A percentile compares a stretch with the other conserved stretches of the same genome.
phyloP scores from a whole-genome alignment of 2,329 filamentous ascomycete species.

The Paraconiothyrium brasiliense region DNA sequence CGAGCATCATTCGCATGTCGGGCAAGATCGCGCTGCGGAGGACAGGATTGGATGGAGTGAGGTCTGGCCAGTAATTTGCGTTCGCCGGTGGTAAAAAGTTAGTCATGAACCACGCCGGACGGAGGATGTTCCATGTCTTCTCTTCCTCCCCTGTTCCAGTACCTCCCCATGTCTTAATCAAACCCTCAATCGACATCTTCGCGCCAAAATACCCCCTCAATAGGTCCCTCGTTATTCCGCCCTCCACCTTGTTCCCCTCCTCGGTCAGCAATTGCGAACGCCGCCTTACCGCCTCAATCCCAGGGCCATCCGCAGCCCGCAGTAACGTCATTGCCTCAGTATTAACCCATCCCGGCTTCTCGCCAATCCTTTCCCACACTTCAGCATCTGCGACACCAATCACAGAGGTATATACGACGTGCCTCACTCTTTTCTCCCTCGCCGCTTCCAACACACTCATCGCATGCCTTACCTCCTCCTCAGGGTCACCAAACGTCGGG shows the following conservation, averaged over 20 bases:
- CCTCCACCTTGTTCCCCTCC: not conserved
- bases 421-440: not conserved
- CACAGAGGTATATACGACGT: slow-evolving; percentile 1
- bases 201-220: slow-evolving; percentile 3
- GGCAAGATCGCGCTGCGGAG: not conserved
- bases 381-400: not conserved
- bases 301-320: not conserved
- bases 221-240: not conserved
- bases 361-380: not conserved
- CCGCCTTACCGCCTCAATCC: not conserved
- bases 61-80: not conserved
- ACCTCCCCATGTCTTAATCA: not conserved
- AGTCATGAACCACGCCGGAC: slow-evolving; percentile 5
- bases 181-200: not conserved
- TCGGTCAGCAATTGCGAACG: not conserved
- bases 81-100: not conserved
- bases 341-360: not conserved
- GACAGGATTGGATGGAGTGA: not conserved
- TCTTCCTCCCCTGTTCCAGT: not conserved
- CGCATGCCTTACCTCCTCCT: slow-evolving; percentile 1
- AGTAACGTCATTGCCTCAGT: not conserved
- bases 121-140: not conserved
- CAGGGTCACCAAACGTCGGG: not conserved
- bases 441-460: not conserved
- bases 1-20: not conserved